These are phyloP conservation scores for Eucalyptus coolabah DNA, from an alignment of 345 rosid species.

Conservation along the genomic window DNA sequence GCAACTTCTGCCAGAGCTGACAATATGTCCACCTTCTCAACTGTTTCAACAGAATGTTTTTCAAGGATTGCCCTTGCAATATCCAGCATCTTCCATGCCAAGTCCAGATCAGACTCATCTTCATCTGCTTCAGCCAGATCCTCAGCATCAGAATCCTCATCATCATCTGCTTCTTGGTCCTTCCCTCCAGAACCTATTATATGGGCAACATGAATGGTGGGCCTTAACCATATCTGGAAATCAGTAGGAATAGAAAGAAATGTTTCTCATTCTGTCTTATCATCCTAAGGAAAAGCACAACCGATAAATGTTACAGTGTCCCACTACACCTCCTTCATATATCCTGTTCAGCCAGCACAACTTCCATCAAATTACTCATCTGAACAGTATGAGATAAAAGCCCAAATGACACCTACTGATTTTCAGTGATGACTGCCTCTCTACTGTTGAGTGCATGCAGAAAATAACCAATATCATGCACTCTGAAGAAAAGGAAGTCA, in stretches of 20 bases:
- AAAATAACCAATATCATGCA: background rate
- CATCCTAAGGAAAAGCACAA: background rate
- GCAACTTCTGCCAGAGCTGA: slow-evolving; percentile 81
- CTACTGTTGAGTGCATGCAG: background rate
- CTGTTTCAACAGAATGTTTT: slow-evolving; percentile 42
- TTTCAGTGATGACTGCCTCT: background rate
- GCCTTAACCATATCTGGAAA: background rate
- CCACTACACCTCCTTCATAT: background rate
- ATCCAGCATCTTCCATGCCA: slow-evolving; percentile 95
- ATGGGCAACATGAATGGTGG: background rate
- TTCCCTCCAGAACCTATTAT: slow-evolving; percentile 24
- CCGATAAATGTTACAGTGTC: background rate
- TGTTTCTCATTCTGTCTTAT: background rate
- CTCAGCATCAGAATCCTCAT: slow-evolving; percentile 43
- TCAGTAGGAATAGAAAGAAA: background rate
- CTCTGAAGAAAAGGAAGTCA: background rate
- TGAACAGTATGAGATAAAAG: background rate
- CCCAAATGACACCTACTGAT: background rate
- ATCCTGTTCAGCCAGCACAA: background rate
- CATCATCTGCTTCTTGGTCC: slow-evolving; percentile 43
- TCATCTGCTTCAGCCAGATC: slow-evolving; percentile 66
- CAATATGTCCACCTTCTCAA: slow-evolving; percentile 81
- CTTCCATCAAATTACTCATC: background rate
- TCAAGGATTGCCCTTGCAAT: slow-evolving; percentile 86
- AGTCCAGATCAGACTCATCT: slow-evolving; percentile 87